Evolutionary conservation across 495 filamentous ascomycete genomes (phyloP), one percentile per base, ranked within the genome.

Genomic region (Hypoxylon intermedium): DNA sequence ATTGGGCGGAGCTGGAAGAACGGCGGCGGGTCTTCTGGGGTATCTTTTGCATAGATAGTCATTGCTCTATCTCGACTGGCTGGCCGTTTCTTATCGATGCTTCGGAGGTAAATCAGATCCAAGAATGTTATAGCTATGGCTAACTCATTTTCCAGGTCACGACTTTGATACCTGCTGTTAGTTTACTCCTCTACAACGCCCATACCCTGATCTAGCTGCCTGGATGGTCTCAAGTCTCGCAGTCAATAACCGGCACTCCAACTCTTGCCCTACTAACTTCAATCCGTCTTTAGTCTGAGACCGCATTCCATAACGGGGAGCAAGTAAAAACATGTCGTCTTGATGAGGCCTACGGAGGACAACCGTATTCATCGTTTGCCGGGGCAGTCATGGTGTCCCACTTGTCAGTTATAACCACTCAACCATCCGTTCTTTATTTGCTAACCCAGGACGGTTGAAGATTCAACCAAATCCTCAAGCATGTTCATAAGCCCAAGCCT

Each of bases 11-110:
- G 44, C 60, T 78, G 6, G 82, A 85, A 67, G 80, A 83, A 58
- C 73, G 81, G 13, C 71, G 82, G 5, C 58, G 82, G 7, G 54
- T 77, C 3, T 84, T 84, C 51, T 85, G 82, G 82, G 76, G 71
- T 6, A 68, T 77, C 1, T 84, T 81, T 40, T 73, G 73, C 18
- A 74, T 83, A 19, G 82, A 85, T 55, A 69, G 74, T 15, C 81
- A 81, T 41, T 72, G 68, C 15, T 74, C 68, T 47, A 74, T 79
- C 38, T 78, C 75, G 16, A 79, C 78, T 1, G 79, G 78, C 1
- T 82, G 77, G 78, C 75, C 79, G 5, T 68, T 66, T 21, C 45
- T 81, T 19, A 74, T 81, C 41, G 74, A 80, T 23, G 40, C 66
- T 3, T 57, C 67, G 30, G 73, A 79, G 38, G 78, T 74, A 62